Evolutionary conservation across 2,329 filamentous ascomycete genomes (phyloP), one percentile per base, ranked within the genome.

Genomic region (Dryadomyces quercivorus): DNA sequence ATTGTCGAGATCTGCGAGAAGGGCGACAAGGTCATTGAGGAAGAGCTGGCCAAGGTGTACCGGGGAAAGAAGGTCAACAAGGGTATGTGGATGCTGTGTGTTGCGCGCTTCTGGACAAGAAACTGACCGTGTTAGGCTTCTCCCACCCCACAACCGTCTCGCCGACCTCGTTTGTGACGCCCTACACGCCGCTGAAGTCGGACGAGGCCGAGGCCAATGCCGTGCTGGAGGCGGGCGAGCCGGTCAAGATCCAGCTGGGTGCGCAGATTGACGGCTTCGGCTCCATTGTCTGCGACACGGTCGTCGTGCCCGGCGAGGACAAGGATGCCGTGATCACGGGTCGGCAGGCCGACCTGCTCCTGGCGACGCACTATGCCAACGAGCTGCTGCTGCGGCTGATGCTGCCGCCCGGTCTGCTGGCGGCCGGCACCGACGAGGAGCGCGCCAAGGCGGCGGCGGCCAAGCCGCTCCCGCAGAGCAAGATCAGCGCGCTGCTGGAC

Each of bases 221-320:
- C 50, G 82, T 84, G 65, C 78, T 98, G 63, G 88, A 95, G 75
- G 79, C 85, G 52, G 86, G 84, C 59, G 93, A 98, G 75, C 74
- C 88, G 58, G 80, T 95, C 73, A 98, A 98, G 82, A 93, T 98
- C 69, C 93, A 98, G 75, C 82, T 98, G n/a, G 93, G 93, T 66
- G 93, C 93, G 52, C 93, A 98, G 75, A 96, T 98, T 60, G 61
- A 97, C 73, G 93, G 93, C 54, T 95, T 97, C 66, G 90, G 89
- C 63, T 87, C 92, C 62, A 96, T 98, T 67, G 88, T 96, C 63
- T 96, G 93, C 74, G 87, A 96, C 72, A 95, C 89, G 57, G 78
- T 97, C 62, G 70, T 96, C 56, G 85, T 94, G 52, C 76, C 77
- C 50, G 69, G 77, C 59, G 75, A 77, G 64, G 80, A 81, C 58